Conservation (phyloP, 2,329 filamentous ascomycete genomes). For the Fusarium pilosicola region DNA sequence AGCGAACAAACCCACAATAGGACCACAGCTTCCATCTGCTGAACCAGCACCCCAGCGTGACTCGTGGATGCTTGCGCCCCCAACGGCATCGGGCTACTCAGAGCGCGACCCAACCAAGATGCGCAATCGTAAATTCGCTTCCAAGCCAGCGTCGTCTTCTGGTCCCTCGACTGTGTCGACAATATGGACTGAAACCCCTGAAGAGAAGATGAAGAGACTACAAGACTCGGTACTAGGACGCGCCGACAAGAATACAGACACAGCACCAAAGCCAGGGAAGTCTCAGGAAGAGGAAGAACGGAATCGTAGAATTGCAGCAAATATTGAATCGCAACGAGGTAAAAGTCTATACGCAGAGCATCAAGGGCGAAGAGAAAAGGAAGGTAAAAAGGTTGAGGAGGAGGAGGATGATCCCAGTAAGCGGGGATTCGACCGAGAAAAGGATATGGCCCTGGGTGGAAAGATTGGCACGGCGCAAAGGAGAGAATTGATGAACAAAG, state of each 20-base stretch:
- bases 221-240: constrained; percentile 86
- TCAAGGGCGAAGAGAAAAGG: constrained; percentile 47
- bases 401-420: constrained; percentile 93
- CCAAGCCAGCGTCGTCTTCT: constrained; percentile 58
- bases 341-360: constrained; percentile 70
- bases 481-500: constrained; percentile 80
- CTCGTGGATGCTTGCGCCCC: constrained; percentile 84
- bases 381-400: constrained; percentile 58
- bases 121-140: constrained; percentile 83
- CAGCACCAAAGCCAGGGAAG: constrained; percentile 52
- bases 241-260: constrained; percentile 52
- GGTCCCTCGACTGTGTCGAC: constrained; percentile 61
- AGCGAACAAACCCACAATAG: constrained; percentile 59
- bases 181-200: constrained; percentile 92
- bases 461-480: constrained; percentile 78
- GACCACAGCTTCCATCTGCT: constrained; percentile 49
- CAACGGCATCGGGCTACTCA: constrained; percentile 63
- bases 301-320: constrained; percentile 58
- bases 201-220: constrained; percentile 83
- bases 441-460: constrained; percentile 85
- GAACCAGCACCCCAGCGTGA: constrained; percentile 72
- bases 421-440: constrained; percentile 88
- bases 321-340: constrained; percentile 64
- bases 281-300: constrained; percentile 67
- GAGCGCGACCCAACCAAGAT: constrained; percentile 86